These are phyloP conservation scores for Leccinum ponderosum DNA, from an alignment of 1,284 basidiomycete genomes.

Conservation along the genomic window DNA sequence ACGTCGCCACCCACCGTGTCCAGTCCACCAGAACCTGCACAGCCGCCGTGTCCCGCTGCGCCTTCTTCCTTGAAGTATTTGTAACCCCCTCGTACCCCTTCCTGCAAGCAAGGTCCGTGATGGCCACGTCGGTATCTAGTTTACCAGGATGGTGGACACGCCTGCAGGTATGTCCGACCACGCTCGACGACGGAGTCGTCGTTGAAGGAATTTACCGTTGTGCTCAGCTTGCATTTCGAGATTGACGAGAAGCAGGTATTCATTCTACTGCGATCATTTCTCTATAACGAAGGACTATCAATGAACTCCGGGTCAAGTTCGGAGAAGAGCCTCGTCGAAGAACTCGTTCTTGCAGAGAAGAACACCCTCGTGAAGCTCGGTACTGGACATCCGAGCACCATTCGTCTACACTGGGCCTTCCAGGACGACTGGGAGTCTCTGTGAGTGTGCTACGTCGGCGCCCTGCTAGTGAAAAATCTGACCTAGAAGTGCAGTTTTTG, in stretches of 20 bases:
- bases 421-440: constrained; percentile 82
- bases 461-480: background rate
- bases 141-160: no score
- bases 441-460: constrained; percentile 39
- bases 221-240: constrained; percentile 68
- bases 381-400: constrained; percentile 78
- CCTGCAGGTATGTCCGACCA: no score
- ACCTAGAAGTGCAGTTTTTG: constrained; percentile 66
- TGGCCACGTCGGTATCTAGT: no score
- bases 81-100: no score
- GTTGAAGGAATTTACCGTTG: constrained; percentile 60
- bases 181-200: no score
- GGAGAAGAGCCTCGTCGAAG: constrained; percentile 45
- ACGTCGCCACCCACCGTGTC: no score
- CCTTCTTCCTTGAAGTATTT: no score
- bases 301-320: constrained; percentile 46
- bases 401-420: constrained; percentile 81
- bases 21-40: no score
- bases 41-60: no score
- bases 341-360: constrained; percentile 62
- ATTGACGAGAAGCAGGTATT: constrained; percentile 79
- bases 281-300: constrained; percentile 77
- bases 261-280: constrained; percentile 70
- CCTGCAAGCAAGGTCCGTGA: no score
- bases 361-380: constrained; percentile 63